Percentiles rank a stretch among this genome's conserved stretches.
phyloP scores from a whole-genome alignment of 257 asterid species.

The Solanum medicagineum region DNA sequence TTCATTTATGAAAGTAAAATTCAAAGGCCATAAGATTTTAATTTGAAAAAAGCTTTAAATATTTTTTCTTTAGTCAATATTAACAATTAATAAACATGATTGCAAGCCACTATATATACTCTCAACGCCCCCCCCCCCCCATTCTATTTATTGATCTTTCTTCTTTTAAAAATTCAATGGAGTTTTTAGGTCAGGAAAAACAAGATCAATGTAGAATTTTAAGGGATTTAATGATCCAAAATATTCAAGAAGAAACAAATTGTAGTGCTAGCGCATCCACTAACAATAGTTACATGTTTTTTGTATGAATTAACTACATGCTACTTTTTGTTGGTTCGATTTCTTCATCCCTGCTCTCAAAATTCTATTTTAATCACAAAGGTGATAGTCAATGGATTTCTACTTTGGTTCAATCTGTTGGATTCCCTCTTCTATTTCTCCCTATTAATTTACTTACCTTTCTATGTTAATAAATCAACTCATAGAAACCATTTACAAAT shows the following conservation, averaged over 20 bases:
- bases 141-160: background rate
- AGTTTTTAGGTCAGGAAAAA: background rate
- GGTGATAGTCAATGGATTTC: slow-evolving; percentile 64
- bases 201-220: background rate
- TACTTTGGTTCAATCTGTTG: slow-evolving; percentile 59
- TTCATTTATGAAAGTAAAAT: too few relatives aligned
- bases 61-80: too few relatives aligned
- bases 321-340: slow-evolving; percentile 38
- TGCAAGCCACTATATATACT: background rate
- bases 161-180: background rate
- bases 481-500: slow-evolving; percentile 29
- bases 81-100: too few relatives aligned
- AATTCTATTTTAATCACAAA: slow-evolving; percentile 59
- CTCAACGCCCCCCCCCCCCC: background rate
- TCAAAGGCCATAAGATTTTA: too few relatives aligned
- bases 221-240: background rate
- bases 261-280: background rate
- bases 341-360: slow-evolving; percentile 36
- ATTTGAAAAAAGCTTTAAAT: too few relatives aligned
- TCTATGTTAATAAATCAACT: slow-evolving; percentile 10
- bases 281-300: slow-evolving; percentile 11
- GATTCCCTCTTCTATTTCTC: slow-evolving; percentile 44
- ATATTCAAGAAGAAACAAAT: slow-evolving; percentile 2
- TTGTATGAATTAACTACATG: slow-evolving; percentile 23
- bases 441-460: slow-evolving; percentile 27